These are phyloP conservation scores for Rhododendron vialii DNA, from an alignment of 148 eudicot genomes.

Conservation along the genomic window DNA sequence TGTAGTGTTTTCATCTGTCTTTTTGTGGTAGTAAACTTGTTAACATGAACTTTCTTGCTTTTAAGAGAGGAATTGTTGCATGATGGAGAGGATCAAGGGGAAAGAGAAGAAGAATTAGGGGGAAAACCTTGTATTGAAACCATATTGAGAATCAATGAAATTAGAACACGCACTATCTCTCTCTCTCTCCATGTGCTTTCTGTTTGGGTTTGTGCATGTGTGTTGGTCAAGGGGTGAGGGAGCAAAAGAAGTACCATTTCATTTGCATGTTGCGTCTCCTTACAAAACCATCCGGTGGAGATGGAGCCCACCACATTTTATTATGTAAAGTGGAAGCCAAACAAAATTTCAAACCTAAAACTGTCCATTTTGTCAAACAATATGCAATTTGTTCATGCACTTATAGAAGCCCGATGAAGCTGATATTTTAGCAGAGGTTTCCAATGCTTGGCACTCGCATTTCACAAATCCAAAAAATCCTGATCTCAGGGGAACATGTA, in stretches of 20 bases:
- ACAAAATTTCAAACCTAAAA: neutral
- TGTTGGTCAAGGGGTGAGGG: too few species aligned
- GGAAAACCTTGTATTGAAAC: neutral
- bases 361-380: neutral
- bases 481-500: neutral
- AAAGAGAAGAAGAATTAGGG: neutral
- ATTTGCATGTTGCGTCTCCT: neutral
- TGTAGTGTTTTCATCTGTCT: neutral
- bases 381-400: too few species aligned
- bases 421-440: too few species aligned
- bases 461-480: neutral
- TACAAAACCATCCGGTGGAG: neutral
- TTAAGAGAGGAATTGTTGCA: slow-evolving; percentile 10
- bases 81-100: neutral
- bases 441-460: neutral
- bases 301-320: neutral
- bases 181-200: neutral
- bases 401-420: neutral
- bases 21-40: neutral
- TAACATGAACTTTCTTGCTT: slow-evolving; percentile 10
- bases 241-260: neutral
- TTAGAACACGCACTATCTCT: too few species aligned
- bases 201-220: too few species aligned
- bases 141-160: slow-evolving; percentile 1
- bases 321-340: neutral